phyloP scores from a whole-genome alignment of 352 stramenopile genomes.

The Phytophthora citricola region DNA sequence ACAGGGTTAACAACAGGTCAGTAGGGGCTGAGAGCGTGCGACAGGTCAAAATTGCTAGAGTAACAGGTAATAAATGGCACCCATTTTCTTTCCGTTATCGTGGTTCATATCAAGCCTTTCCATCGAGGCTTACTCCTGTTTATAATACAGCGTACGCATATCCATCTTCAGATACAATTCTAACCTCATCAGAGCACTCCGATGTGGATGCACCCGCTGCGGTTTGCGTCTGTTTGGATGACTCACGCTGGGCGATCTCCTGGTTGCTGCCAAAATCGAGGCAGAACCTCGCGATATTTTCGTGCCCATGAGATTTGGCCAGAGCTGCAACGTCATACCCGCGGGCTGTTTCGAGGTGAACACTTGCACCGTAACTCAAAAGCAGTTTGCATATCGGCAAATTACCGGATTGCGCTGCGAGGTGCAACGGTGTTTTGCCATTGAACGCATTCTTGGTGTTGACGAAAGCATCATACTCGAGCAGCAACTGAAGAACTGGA shows the following conservation, averaged over 20 bases:
- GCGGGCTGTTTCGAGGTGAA: slow-evolving; percentile 36
- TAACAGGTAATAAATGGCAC: no score
- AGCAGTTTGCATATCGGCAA: slow-evolving; percentile 58
- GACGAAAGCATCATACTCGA: slow-evolving; percentile 56
- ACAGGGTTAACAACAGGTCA: no score
- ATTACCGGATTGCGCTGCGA: slow-evolving; percentile 61
- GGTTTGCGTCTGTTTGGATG: slow-evolving; percentile 20
- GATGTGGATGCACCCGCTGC: slow-evolving; percentile 25
- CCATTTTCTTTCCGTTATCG: no score
- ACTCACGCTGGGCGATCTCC: slow-evolving; percentile 5
- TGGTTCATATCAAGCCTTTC: slow-evolving; percentile 18
- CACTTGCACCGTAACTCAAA: slow-evolving; percentile 39
- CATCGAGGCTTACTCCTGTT: slow-evolving; percentile 14
- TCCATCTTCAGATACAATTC: slow-evolving; percentile 45
- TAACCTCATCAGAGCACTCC: slow-evolving; percentile 34
- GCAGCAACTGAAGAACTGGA: slow-evolving; percentile 46
- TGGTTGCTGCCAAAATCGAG: slow-evolving; percentile 18
- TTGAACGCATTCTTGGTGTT: slow-evolving; percentile 59
- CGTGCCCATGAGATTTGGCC: slow-evolving; percentile 37
- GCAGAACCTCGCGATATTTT: slow-evolving; percentile 42
- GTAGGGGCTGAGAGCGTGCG: no score
- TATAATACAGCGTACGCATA: slow-evolving; percentile 46
- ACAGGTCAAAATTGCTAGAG: no score
- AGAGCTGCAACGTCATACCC: slow-evolving; percentile 36
- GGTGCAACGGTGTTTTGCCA: slow-evolving; percentile 63